Conservation (phyloP, 2,329 filamentous ascomycete genomes). For the Ophidiomyces ophidiicola region DNA sequence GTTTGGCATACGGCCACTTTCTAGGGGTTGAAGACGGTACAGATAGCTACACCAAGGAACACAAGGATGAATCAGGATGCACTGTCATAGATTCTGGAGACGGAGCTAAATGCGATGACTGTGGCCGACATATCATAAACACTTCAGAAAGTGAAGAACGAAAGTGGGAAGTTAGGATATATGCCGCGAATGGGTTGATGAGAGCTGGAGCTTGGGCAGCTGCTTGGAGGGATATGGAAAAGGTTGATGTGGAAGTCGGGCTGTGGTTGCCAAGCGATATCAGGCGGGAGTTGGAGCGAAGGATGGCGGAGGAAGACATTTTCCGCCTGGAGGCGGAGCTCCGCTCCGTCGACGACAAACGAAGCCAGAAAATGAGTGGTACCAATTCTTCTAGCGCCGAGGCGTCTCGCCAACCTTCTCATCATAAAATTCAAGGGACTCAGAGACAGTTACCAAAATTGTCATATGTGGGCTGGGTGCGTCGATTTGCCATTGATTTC, state of each 20-base stretch:
- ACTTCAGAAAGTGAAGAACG: slow-evolving; percentile 34
- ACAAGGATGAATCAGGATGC: slow-evolving; percentile 17
- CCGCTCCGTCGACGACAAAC: slow-evolving; percentile 14
- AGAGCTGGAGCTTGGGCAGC: slow-evolving; percentile 80
- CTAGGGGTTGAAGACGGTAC: slow-evolving; percentile 27
- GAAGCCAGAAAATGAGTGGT: too few species aligned
- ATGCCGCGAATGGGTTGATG: slow-evolving; percentile 91
- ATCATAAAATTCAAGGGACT: neutral
- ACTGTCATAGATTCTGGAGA: slow-evolving; percentile 29
- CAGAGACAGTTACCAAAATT: too few species aligned
- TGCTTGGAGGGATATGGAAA: slow-evolving; percentile 95
- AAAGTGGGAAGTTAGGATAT: slow-evolving; percentile 64
- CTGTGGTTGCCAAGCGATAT: slow-evolving; percentile 50
- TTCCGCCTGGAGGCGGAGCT: slow-evolving; percentile 17
- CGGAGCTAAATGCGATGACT: slow-evolving; percentile 37
- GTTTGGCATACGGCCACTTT: slow-evolving; percentile 50
- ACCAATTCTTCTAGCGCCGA: too few species aligned
- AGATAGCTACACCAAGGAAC: slow-evolving; percentile 12
- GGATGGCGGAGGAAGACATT: slow-evolving; percentile 32
- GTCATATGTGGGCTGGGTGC: neutral
- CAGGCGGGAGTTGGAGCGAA: slow-evolving; percentile 38
- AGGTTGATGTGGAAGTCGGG: slow-evolving; percentile 87
- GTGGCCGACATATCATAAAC: slow-evolving; percentile 37
- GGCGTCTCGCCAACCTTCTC: neutral
- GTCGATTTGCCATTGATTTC: neutral